phyloP scores from a whole-genome alignment of 192 early-diverging fungal species.

The Chytriomyces sp. region DNA sequence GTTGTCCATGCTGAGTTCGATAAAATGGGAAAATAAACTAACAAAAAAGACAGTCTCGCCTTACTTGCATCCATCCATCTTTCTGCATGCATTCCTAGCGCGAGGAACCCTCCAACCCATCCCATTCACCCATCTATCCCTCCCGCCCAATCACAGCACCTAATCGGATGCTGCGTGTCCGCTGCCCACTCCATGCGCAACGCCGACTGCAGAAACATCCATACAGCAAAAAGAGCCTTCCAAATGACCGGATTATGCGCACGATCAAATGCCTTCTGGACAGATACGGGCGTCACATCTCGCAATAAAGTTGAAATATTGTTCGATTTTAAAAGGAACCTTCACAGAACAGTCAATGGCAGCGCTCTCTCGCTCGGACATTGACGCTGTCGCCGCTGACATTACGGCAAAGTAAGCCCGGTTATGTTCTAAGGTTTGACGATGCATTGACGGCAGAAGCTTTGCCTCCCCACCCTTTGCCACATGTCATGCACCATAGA shows the following conservation, averaged over 20 bases:
- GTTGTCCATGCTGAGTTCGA: too few relatives aligned
- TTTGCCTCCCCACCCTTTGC: background rate
- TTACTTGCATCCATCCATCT: too few relatives aligned
- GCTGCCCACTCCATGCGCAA: too few relatives aligned
- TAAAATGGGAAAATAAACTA: too few relatives aligned
- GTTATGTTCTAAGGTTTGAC: background rate
- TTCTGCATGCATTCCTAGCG: too few relatives aligned
- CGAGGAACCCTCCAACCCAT: too few relatives aligned
- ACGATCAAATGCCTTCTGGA: background rate
- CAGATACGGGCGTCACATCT: conserved; percentile 4
- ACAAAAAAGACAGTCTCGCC: too few relatives aligned
- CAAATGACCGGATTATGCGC: background rate
- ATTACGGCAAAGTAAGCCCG: background rate
- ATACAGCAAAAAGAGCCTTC: background rate
- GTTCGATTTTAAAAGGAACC: background rate
- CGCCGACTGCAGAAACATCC: too few relatives aligned
- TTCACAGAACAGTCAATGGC: background rate
- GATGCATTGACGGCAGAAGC: background rate
- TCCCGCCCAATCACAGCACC: too few relatives aligned
- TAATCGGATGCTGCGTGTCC: too few relatives aligned
- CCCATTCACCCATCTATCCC: too few relatives aligned
- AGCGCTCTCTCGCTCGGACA: background rate
- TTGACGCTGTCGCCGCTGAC: background rate
- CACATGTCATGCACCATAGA: background rate
- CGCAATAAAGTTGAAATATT: background rate